Percentiles rank a stretch among this genome's conserved stretches.
phyloP scores from a whole-genome alignment of 768 basidiomycete species.

The Hypholoma fasciculare region DNA sequence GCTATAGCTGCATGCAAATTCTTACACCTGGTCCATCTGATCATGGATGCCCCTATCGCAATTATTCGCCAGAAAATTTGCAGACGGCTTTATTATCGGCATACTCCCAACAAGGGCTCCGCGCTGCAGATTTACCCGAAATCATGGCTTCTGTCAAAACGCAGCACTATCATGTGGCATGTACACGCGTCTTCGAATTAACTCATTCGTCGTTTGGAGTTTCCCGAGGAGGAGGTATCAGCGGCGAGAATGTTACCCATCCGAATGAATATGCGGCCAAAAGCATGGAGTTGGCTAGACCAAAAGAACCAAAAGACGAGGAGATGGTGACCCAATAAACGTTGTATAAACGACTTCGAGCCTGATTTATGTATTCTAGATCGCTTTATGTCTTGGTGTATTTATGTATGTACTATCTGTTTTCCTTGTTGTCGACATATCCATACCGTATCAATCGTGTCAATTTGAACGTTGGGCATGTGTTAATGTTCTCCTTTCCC shows the following conservation, averaged over 20 bases:
- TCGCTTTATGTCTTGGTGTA: background rate
- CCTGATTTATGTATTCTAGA: background rate
- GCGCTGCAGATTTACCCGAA: slow-evolving; percentile 73
- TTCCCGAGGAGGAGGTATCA: slow-evolving; percentile 88
- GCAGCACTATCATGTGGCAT: slow-evolving; percentile 91
- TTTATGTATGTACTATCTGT: slow-evolving; percentile 1
- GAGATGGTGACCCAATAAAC: slow-evolving; percentile 41
- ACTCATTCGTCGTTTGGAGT: slow-evolving; percentile 75
- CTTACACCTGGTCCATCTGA: slow-evolving; percentile 64
- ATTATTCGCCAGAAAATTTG: slow-evolving; percentile 83
- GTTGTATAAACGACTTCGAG: background rate
- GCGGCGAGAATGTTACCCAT: slow-evolving; percentile 89
- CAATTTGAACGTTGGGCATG: background rate
- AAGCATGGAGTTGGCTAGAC: slow-evolving; percentile 61
- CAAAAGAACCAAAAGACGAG: slow-evolving; percentile 42
- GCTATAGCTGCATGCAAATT: slow-evolving; percentile 85
- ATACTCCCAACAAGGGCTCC: slow-evolving; percentile 66
- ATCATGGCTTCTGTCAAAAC: slow-evolving; percentile 78
- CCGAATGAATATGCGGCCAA: slow-evolving; percentile 88
- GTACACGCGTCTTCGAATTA: slow-evolving; percentile 95
- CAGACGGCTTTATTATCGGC: slow-evolving; percentile 70
- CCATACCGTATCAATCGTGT: background rate
- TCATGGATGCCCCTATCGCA: slow-evolving; percentile 91
- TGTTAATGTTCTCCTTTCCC: background rate
- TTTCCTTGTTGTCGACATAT: background rate